phyloP scores from a whole-genome alignment of 164 flowering plant species.

The Vitis amurensis region DNA sequence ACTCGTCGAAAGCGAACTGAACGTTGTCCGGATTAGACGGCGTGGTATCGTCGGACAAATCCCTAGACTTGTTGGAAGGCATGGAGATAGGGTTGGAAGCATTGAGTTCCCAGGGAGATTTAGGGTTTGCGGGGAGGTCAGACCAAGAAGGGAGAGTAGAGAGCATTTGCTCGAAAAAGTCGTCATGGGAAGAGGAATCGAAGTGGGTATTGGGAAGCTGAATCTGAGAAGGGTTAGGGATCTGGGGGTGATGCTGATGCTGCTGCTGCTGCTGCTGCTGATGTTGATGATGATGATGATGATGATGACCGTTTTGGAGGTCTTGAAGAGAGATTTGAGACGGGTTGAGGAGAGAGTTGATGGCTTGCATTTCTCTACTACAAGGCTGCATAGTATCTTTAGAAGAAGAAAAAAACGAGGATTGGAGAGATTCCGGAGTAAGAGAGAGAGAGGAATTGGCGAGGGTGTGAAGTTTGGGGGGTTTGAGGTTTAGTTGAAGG shows the following conservation, averaged over 20 bases:
- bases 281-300: slow-evolving; percentile 11
- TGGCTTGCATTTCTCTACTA: slow-evolving; percentile 37
- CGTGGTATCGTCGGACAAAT: slow-evolving; percentile 29
- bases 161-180: slow-evolving; percentile 85
- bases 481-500: neutral
- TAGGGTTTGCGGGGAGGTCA: slow-evolving; percentile 28
- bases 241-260: slow-evolving; percentile 1
- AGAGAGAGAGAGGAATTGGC: neutral
- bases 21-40: slow-evolving; percentile 13
- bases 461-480: neutral
- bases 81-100: slow-evolving; percentile 17
- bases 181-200: slow-evolving; percentile 55
- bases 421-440: neutral
- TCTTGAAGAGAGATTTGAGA: slow-evolving; percentile 44
- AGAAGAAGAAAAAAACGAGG: neutral
- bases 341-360: slow-evolving; percentile 29
- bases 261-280: slow-evolving; percentile 32
- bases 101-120: slow-evolving; percentile 39
- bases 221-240: slow-evolving; percentile 1
- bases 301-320: slow-evolving; percentile 20
- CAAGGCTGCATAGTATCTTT: slow-evolving; percentile 22
- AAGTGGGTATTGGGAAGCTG: slow-evolving; percentile 13
- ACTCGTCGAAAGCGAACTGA: slow-evolving; percentile 38
- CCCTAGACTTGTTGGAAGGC: slow-evolving; percentile 1
- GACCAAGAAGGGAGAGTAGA: slow-evolving; percentile 53